These are phyloP conservation scores for Candida suzukii DNA, from an alignment of 805 yeast species.

Conservation along the genomic window DNA sequence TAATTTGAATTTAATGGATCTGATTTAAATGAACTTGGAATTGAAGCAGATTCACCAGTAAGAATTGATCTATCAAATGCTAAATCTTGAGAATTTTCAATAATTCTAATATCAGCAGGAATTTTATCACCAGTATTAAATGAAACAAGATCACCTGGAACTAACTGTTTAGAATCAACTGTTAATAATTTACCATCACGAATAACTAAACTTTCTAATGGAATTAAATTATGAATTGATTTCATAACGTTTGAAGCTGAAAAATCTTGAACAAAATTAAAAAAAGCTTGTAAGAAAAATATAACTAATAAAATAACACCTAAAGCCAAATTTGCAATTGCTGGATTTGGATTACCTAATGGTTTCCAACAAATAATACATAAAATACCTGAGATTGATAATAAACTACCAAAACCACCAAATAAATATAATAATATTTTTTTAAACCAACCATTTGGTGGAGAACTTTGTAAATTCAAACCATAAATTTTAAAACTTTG, in stretches of 20 bases:
- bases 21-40: conserved; percentile 18
- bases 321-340: conserved; percentile 31
- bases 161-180: conserved; percentile 24
- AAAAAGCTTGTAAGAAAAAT: neutral
- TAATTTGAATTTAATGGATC: conserved; percentile 30
- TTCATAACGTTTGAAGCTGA: conserved; percentile 41
- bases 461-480: conserved; percentile 30
- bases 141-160: conserved; percentile 38
- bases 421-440: conserved; percentile 33
- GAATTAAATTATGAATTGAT: conserved; percentile 37
- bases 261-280: conserved; percentile 30
- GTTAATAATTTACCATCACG: conserved; percentile 26
- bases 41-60: conserved; percentile 37
- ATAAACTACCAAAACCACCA: conserved; percentile 41
- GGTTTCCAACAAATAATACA: conserved; percentile 41
- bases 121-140: conserved; percentile 33
- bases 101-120: conserved; percentile 41
- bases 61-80: conserved; percentile 39
- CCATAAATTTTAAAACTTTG: conserved; percentile 18
- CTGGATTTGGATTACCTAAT: conserved; percentile 36
- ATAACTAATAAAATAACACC: conserved; percentile 1
- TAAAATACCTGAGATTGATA: conserved; percentile 34
- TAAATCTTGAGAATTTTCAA: conserved; percentile 29
- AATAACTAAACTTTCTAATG: conserved; percentile 19
- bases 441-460: conserved; percentile 25